A percentile compares a stretch with the other conserved stretches of the same genome.
Conservation (phyloP, 805 yeast species). For the Yamadazyma kitorensis region DNA sequence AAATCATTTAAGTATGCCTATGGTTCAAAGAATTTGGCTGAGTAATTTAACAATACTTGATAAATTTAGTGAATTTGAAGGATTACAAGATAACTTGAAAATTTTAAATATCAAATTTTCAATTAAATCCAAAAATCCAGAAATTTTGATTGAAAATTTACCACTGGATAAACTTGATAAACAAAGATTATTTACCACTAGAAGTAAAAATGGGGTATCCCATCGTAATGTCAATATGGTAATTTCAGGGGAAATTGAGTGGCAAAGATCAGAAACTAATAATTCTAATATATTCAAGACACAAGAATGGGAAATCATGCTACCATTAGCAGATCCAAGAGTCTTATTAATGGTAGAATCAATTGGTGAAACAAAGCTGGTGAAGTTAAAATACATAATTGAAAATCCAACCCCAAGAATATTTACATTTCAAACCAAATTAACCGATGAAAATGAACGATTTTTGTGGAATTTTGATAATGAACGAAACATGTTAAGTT, state of each 20-base stretch:
- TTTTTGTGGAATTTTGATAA: conserved; percentile 25
- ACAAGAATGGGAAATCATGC: conserved; percentile 47
- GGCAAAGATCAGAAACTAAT: conserved; percentile 28
- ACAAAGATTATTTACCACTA: conserved; percentile 26
- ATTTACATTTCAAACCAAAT: conserved; percentile 56
- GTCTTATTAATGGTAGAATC: conserved; percentile 44
- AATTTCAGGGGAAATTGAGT: conserved; percentile 23
- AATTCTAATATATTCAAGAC: conserved; percentile 26
- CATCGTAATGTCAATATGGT: conserved; percentile 37
- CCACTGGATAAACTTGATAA: background rate
- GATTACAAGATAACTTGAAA: conserved; percentile 7
- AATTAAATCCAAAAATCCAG: conserved; percentile 26
- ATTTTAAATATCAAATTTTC: conserved; percentile 6
- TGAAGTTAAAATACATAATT: conserved; percentile 46
- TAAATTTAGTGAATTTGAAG: conserved; percentile 1
- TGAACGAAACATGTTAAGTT: conserved; percentile 25
- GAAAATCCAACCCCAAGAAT: conserved; percentile 77
- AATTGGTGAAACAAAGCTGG: conserved; percentile 13
- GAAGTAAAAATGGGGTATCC: conserved; percentile 35
- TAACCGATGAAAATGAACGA: conserved; percentile 24
- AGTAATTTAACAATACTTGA: conserved; percentile 15
- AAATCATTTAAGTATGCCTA: conserved; percentile 24
- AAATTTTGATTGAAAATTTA: conserved; percentile 19
- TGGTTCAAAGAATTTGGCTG: conserved; percentile 30
- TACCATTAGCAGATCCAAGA: conserved; percentile 71